Evolutionary conservation across 78 protist genomes (phyloP).

Genomic region (Capsaspora owczarzaki): DNA sequence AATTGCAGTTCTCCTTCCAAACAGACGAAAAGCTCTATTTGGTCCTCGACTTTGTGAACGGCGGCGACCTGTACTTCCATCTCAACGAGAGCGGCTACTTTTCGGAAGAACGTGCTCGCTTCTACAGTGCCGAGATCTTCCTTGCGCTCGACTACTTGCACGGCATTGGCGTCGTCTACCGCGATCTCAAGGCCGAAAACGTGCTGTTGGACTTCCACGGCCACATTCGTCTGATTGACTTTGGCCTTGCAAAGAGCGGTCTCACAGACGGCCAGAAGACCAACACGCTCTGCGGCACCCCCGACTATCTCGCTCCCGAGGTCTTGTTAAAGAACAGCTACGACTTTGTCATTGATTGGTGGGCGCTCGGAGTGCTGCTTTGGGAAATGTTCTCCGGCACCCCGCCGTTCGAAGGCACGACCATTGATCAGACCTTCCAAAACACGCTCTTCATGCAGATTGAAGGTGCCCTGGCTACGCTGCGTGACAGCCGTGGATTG

Average conservation of each 20-base stretch:
- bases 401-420: constrained; percentile 88
- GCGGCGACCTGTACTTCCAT: constrained; percentile 33
- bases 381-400: constrained; percentile 32
- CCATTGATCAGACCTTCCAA: constrained; percentile 57
- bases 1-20: constrained; percentile 62
- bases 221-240: constrained; percentile 69
- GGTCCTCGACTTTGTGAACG: not conserved
- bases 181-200: constrained; percentile 35
- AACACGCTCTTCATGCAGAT: not conserved
- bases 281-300: constrained; percentile 95
- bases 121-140: constrained; percentile 41
- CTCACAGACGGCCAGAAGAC: constrained; percentile 30
- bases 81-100: constrained; percentile 18
- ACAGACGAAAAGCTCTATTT: constrained; percentile 20
- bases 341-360: not conserved
- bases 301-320: constrained; percentile 84
- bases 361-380: constrained; percentile 48
- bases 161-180: constrained; percentile 11
- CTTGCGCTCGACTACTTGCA: constrained; percentile 35
- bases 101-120: constrained; percentile 6
- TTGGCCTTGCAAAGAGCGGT: constrained; percentile 60
- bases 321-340: constrained; percentile 10
- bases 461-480: not conserved
- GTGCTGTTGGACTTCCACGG: constrained; percentile 17
- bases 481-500: not conserved